Conservation (phyloP, 1,284 basidiomycete genomes). For the Ceratobasidium sp. region DNA sequence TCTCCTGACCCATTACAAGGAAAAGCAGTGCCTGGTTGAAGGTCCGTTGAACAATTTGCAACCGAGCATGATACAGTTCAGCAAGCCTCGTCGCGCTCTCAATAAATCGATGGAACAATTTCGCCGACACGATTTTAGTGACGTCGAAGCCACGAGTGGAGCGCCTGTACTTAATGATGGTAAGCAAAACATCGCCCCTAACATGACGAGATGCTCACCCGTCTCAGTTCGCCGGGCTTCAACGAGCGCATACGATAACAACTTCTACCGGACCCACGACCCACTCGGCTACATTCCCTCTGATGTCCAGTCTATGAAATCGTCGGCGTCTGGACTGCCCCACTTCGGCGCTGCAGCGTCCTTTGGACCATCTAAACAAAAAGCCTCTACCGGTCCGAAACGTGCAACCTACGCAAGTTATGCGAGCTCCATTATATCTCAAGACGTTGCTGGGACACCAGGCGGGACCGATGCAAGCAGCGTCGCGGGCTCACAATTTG, state of each 20-base stretch:
- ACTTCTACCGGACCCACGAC: constrained; percentile 96
- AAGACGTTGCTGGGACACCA: constrained; percentile 76
- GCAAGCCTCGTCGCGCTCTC: constrained; percentile 89
- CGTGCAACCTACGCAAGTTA: constrained; percentile 85
- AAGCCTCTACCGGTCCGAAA: constrained; percentile 73
- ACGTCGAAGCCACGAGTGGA: constrained; percentile 72
- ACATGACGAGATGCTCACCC: constrained; percentile 46
- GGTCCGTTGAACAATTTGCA: constrained; percentile 97
- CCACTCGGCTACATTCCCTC: constrained; percentile 94
- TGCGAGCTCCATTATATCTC: constrained; percentile 90
- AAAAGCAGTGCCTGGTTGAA: constrained; percentile 93
- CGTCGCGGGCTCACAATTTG: constrained; percentile 66
- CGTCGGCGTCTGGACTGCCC: constrained; percentile 92
- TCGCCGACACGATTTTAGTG: constrained; percentile 88
- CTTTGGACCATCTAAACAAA: constrained; percentile 73
- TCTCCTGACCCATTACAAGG: constrained; percentile 98
- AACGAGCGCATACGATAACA: constrained; percentile 90
- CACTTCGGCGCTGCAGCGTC: constrained; percentile 76
- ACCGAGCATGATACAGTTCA: constrained; percentile 98
- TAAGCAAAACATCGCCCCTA: constrained; percentile 52
- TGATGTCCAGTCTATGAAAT: constrained; percentile 94
- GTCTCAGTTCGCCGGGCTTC: constrained; percentile 72
- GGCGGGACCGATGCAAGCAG: constrained; percentile 70
- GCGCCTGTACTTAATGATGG: constrained; percentile 50
- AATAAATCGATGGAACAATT: constrained; percentile 91